Evolutionary conservation across 2,329 filamentous ascomycete species (phyloP).

Genomic region (Penicillium hesseltinei): DNA sequence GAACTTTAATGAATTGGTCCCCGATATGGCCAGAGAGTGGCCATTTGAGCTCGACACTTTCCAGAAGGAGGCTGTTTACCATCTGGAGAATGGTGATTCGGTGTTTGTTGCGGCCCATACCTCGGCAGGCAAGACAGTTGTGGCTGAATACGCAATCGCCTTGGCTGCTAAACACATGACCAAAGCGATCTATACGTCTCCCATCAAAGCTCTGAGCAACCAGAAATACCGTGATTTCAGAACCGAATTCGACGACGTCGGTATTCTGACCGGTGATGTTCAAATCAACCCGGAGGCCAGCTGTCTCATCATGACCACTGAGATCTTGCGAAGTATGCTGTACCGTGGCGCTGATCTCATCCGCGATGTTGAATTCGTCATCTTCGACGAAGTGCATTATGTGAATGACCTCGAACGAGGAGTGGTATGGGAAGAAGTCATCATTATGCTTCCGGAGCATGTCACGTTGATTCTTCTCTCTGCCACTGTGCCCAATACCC

Average conservation of each 20-base stretch:
- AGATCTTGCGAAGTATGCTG: slow-evolving; percentile 96
- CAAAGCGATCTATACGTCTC: slow-evolving; percentile 97
- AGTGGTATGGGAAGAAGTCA: slow-evolving; percentile 99
- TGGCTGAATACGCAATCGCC: slow-evolving; percentile 96
- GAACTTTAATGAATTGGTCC: slow-evolving; percentile 92
- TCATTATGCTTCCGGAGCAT: slow-evolving; percentile 98
- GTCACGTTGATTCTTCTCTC: slow-evolving; percentile 93
- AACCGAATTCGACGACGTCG: slow-evolving; percentile 87
- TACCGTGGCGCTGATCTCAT: slow-evolving; percentile 95
- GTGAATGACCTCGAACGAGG: slow-evolving; percentile 95
- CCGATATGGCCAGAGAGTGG: slow-evolving; percentile 94
- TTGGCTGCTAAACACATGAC: slow-evolving; percentile 98
- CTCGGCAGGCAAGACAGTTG: slow-evolving; percentile 95
- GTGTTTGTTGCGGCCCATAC: slow-evolving; percentile 98
- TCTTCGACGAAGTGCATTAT: slow-evolving; percentile 98
- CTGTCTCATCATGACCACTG: slow-evolving; percentile 98
- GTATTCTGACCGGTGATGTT: slow-evolving; percentile 94
- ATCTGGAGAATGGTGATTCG: slow-evolving; percentile 92
- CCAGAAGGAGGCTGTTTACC: slow-evolving; percentile 97
- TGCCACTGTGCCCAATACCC: slow-evolving; percentile 93
- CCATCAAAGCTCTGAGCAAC: slow-evolving; percentile 97
- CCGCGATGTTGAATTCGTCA: slow-evolving; percentile 95
- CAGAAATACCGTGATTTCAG: slow-evolving; percentile 98
- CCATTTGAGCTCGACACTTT: slow-evolving; percentile 97
- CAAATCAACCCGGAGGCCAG: slow-evolving; percentile 97